Evolutionary conservation across 1,284 basidiomycete species (phyloP), one percentile per base, ranked within the genome.

Genomic region (Tremellales sp.): DNA sequence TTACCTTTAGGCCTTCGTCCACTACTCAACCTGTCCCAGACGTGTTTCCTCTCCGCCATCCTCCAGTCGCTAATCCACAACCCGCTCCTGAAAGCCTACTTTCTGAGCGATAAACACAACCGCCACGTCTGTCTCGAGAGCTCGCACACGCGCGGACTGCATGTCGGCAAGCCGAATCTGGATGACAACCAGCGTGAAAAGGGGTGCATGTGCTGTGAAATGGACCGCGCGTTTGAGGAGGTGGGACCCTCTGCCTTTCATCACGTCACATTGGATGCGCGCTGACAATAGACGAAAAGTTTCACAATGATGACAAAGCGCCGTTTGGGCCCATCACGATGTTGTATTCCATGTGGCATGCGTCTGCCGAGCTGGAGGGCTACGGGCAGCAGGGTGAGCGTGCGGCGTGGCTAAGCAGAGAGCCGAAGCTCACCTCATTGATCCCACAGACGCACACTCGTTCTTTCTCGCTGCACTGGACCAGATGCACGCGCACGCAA

Each of bases 21-120:
- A 0, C 76, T 97, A 3, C 77, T 95, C 37, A 97, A 97, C 66
- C 82, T 97, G 6, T 71, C 68, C 3, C 88, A 94, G 60, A 97
- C 93, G 0, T 98, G 93, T 65, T 97, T 92, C 74, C 78, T 98
- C 65, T 94, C 91, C 53, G 89, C 87, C 42, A 83, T 97, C 38
- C 78, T 98, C 5, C 94, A 98, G 71, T 82, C 83, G n/a, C 85
- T 98, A 61, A 75, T 91, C 12, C 87, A 92, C 71, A 98, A 97
- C 60, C 93, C 93, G 0, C 76, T 97, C 4, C 76, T 97, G 8
- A 81, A 90, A 35, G 88, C 89, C 59, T 91, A 87, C 70, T 97
- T 93, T 62, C 79, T 97, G 14, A 81, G 84, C 41, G 93, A 97
- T 54, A 64, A 65, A 43, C 63, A 69, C 47, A 68, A 68, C 51